Conservation (phyloP, 768 basidiomycete genomes). For the Ramaria sp. region DNA sequence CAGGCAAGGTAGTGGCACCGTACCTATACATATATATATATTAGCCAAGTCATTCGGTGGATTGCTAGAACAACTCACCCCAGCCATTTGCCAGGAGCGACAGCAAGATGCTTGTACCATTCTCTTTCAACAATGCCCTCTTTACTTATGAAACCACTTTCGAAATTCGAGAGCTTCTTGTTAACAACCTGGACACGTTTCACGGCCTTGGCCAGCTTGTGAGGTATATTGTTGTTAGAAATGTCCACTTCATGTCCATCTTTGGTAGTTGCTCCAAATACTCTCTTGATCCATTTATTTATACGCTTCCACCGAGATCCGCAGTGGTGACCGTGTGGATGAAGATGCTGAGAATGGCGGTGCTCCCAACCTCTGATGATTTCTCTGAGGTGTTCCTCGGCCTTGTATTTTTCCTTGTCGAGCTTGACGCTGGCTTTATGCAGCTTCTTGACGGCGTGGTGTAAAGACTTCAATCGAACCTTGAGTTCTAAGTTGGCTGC, state of each 20-base stretch:
- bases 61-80: slow-evolving; percentile 31
- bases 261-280: slow-evolving; percentile 3
- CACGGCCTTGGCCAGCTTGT: slow-evolving; percentile 43
- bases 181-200: slow-evolving; percentile 51
- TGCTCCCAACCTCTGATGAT: slow-evolving; percentile 20
- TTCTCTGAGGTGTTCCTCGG: slow-evolving; percentile 26
- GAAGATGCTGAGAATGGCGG: background rate
- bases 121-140: slow-evolving; percentile 69
- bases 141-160: slow-evolving; percentile 70
- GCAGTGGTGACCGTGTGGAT: background rate
- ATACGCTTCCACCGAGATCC: slow-evolving; percentile 3
- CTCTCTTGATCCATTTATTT: slow-evolving; percentile 9
- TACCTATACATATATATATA: slow-evolving; percentile 32
- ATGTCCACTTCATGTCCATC: background rate
- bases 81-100: slow-evolving; percentile 80
- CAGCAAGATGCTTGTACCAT: slow-evolving; percentile 80
- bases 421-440: slow-evolving; percentile 21
- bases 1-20: slow-evolving; percentile 78
- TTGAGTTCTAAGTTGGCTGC: background rate
- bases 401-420: slow-evolving; percentile 19
- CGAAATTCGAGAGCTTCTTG: slow-evolving; percentile 57
- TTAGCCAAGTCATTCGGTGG: background rate
- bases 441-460: slow-evolving; percentile 19
- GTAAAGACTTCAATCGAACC: slow-evolving; percentile 14
- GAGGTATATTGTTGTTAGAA: slow-evolving; percentile 1